Base-by-base conservation (phyloP, 2,329 filamentous ascomycete genomes). In the Fonsecaea pedrosoi region DNA sequence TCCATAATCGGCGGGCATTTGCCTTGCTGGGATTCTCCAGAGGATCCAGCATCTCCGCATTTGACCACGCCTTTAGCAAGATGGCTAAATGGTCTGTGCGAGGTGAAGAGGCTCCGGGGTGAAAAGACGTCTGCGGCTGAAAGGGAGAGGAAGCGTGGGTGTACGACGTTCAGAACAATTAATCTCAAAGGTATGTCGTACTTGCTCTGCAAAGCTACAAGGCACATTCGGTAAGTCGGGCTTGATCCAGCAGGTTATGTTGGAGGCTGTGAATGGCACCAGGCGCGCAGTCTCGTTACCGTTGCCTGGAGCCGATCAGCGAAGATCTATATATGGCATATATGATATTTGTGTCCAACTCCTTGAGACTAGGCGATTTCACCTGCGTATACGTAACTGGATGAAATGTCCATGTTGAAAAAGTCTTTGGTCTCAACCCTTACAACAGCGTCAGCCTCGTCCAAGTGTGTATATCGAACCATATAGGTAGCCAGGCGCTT, bases 321-420 rank as follows among this genome's bases (percentile, higher is more conserved):
- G 89, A 68, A 88, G 88, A 13, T 86, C 87, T 1, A 90, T 92
- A 62, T 92, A 85, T 72, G 90, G 90, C 10, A 79, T 90, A 21
- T 92, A 92, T 77, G 88, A 89, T 70, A 77, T 92, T 56, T 90
- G 87, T 25, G 89, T 91, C 77, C 89, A 92, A 75, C 86, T 37
- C 89, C 88, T 71, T 90, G 87, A 87, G 38, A 54, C 8, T 61
- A 34, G 59, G 45, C 13, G 18, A 25, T 9, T 50, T 25, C 8
- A 3, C 9, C 45, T 25, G n/a, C 3, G 18, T 10, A 9, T 25
- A 21, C 3, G 7, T 12, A 15, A 3, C 13, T 13, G 38, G 25
- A 25, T 25, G 25, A 25, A 25, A 25, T 25, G 2, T 38, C 4
- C 7, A 13, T 38, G 9, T 38, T 38, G 25, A 38, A 38, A 38